phyloP scores from a whole-genome alignment of 2,329 filamentous ascomycete genomes.

The Fusarium temperatum region DNA sequence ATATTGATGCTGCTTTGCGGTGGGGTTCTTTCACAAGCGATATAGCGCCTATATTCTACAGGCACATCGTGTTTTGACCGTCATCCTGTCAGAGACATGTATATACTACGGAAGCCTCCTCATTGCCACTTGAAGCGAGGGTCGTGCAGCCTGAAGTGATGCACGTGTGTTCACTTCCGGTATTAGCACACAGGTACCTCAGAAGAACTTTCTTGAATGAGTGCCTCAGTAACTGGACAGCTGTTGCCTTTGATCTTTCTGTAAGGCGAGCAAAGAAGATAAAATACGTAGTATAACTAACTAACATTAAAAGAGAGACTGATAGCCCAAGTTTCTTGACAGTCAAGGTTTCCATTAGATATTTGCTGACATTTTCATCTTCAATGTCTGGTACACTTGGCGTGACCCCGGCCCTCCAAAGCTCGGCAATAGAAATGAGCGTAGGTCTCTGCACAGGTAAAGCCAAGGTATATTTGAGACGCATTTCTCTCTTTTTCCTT shows the following conservation, averaged over 20 bases:
- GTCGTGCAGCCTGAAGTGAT: too few species aligned
- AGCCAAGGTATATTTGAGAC: neutral
- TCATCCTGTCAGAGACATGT: too few species aligned
- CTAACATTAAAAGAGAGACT: neutral
- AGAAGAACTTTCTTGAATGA: neutral
- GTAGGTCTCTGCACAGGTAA: neutral
- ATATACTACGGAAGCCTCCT: too few species aligned
- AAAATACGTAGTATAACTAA: neutral
- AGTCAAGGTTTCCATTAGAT: too few species aligned
- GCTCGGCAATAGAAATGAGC: neutral
- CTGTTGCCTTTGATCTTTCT: neutral
- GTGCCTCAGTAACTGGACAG: neutral
- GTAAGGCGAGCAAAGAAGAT: neutral
- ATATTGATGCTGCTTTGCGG: too few species aligned
- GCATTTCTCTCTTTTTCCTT: neutral
- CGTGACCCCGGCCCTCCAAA: neutral
- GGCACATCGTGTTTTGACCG: too few species aligned
- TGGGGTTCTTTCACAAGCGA: too few species aligned
- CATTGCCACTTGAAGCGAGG: too few species aligned
- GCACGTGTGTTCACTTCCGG: neutral
- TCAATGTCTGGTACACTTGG: neutral
- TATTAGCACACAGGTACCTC: neutral
- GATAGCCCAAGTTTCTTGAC: neutral
- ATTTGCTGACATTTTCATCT: neutral
- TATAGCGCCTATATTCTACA: too few species aligned